Percentiles rank a stretch among this genome's conserved stretches.
phyloP scores from a whole-genome alignment of 225 moss, liverwort and hornwort genomes.

The Marchantia paleacea region DNA sequence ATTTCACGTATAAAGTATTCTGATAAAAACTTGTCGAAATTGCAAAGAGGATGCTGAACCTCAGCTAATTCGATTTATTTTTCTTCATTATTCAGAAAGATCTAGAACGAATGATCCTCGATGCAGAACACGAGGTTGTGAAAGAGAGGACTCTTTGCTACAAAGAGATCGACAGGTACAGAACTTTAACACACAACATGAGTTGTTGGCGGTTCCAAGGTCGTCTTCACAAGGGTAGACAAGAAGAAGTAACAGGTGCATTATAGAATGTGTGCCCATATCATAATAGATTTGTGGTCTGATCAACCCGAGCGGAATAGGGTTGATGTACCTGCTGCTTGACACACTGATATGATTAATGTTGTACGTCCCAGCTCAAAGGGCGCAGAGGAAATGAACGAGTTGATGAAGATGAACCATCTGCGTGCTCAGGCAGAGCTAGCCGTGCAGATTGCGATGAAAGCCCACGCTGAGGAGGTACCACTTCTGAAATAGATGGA shows the following conservation, averaged over 20 bases:
- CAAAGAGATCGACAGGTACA: constrained; percentile 63
- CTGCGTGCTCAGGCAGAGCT: constrained; percentile 54
- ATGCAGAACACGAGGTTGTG: constrained; percentile 60
- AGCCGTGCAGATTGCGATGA: constrained; percentile 63
- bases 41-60: not conserved
- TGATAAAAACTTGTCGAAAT: not conserved
- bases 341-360: not conserved
- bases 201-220: not conserved
- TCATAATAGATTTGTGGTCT: no score
- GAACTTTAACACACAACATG: not conserved
- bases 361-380: constrained; percentile 26
- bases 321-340: not conserved
- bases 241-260: no score
- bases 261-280: no score
- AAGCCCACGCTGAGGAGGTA: constrained; percentile 76
- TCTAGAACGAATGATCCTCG: constrained; percentile 46
- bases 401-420: constrained; percentile 55
- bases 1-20: not conserved
- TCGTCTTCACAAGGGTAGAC: no score
- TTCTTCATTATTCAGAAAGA: constrained; percentile 42
- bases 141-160: constrained; percentile 42
- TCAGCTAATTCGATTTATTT: not conserved
- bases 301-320: no score
- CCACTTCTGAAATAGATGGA: no score
- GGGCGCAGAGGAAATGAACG: constrained; percentile 56